A percentile compares a stretch with the other conserved stretches of the same genome.
Evolutionary conservation across 2,329 filamentous ascomycete genomes (phyloP).

Genomic region (Sclerotinia minor): DNA sequence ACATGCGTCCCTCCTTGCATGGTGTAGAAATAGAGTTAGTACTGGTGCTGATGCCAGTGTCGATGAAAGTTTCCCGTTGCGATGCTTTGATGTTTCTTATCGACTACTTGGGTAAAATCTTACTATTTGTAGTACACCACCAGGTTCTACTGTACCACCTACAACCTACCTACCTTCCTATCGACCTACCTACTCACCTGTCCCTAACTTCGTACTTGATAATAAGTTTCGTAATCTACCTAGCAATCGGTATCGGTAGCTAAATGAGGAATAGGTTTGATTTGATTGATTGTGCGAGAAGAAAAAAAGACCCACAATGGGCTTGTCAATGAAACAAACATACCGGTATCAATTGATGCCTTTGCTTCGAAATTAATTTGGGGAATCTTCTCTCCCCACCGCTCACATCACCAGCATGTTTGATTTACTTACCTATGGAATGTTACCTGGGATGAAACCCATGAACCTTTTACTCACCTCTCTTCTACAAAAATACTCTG

Average conservation of each 20-base stretch:
- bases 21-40: not conserved
- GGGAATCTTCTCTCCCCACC: not conserved
- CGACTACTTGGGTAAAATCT: not conserved
- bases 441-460: too few relatives aligned
- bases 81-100: not conserved
- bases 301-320: not conserved
- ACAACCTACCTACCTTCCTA: too few relatives aligned
- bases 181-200: too few relatives aligned
- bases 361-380: too few relatives aligned
- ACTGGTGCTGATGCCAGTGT: not conserved
- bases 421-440: too few relatives aligned
- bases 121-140: too few relatives aligned
- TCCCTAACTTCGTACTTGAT: not conserved
- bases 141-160: too few relatives aligned
- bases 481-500: not conserved
- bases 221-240: slow-evolving; percentile 6
- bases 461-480: not conserved
- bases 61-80: not conserved
- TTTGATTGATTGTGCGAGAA: not conserved
- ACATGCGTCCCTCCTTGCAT: too few relatives aligned
- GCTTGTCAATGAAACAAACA: not conserved
- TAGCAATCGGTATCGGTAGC: slow-evolving; percentile 8
- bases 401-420: too few relatives aligned
- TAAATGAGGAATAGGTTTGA: not conserved
- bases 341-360: not conserved